Evolutionary conservation across 2,329 filamentous ascomycete genomes (phyloP).

Genomic region (Penicillium crustosum): DNA sequence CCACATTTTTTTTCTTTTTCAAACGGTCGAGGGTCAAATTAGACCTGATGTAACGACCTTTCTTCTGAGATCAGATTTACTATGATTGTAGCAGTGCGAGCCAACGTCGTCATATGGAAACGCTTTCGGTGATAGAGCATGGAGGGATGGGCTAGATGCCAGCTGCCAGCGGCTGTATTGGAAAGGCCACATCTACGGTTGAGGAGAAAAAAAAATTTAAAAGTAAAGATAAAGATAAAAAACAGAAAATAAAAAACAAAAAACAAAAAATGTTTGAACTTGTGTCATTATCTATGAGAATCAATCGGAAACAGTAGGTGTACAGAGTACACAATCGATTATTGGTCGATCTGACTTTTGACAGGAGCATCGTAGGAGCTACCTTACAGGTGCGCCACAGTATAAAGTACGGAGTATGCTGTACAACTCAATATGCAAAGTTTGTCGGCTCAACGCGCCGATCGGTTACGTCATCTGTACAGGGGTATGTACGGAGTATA

Average conservation of each 20-base stretch:
- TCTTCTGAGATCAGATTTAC: not conserved
- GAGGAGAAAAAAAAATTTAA: no score
- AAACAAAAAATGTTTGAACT: not conserved
- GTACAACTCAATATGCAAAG: not conserved
- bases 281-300: not conserved
- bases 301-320: not conserved
- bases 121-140: not conserved
- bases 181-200: not conserved
- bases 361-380: not conserved
- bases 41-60: not conserved
- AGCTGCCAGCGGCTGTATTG: not conserved
- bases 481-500: not conserved
- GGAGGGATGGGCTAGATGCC: not conserved
- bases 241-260: no score
- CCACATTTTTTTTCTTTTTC: not conserved
- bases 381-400: not conserved
- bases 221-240: no score
- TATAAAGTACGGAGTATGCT: not conserved
- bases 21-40: not conserved
- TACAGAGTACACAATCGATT: not conserved
- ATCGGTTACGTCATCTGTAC: not conserved
- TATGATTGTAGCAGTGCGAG: not conserved
- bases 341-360: not conserved
- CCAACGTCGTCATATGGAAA: slow-evolving; percentile 9
- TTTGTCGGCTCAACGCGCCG: not conserved